phyloP scores from a whole-genome alignment of 768 basidiomycete species.

The Leccinellum rugosiceps region DNA sequence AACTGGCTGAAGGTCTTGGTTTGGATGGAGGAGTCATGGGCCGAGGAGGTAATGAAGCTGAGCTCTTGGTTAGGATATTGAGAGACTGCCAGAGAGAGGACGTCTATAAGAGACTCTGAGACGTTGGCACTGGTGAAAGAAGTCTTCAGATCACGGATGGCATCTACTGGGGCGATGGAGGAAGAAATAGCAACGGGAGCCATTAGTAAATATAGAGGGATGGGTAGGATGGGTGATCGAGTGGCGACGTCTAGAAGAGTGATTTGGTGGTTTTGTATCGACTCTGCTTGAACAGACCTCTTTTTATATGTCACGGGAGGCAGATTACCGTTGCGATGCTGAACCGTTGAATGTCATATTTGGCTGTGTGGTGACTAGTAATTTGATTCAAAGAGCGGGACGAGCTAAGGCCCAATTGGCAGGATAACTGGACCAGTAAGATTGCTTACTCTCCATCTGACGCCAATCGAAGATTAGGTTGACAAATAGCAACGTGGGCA shows the following conservation, averaged over 20 bases:
- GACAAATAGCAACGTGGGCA: not conserved
- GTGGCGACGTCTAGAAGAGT: not conserved
- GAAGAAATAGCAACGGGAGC: slow-evolving; percentile 14
- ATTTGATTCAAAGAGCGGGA: not conserved
- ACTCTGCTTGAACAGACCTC: slow-evolving; percentile 5
- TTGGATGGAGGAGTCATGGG: slow-evolving; percentile 28
- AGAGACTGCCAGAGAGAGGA: slow-evolving; percentile 19
- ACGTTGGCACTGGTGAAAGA: slow-evolving; percentile 7
- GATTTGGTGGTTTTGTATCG: not conserved
- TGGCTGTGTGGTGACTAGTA: not conserved
- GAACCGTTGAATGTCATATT: not conserved
- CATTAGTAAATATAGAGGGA: slow-evolving; percentile 5
- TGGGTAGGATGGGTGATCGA: not conserved
- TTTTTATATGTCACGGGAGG: slow-evolving; percentile 19
- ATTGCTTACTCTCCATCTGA: slow-evolving; percentile 2
- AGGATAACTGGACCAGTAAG: not conserved
- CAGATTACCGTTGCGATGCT: not conserved
- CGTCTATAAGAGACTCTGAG: slow-evolving; percentile 21
- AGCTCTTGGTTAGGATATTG: slow-evolving; percentile 26
- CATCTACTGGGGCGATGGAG: slow-evolving; percentile 4
- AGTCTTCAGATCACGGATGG: slow-evolving; percentile 12
- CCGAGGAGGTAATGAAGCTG: slow-evolving; percentile 27
- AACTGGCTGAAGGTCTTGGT: slow-evolving; percentile 25
- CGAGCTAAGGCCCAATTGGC: no score
- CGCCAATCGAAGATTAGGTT: slow-evolving; percentile 10